phyloP scores from a whole-genome alignment of 352 stramenopile genomes.

The Globisporangium cylindrosporum region DNA sequence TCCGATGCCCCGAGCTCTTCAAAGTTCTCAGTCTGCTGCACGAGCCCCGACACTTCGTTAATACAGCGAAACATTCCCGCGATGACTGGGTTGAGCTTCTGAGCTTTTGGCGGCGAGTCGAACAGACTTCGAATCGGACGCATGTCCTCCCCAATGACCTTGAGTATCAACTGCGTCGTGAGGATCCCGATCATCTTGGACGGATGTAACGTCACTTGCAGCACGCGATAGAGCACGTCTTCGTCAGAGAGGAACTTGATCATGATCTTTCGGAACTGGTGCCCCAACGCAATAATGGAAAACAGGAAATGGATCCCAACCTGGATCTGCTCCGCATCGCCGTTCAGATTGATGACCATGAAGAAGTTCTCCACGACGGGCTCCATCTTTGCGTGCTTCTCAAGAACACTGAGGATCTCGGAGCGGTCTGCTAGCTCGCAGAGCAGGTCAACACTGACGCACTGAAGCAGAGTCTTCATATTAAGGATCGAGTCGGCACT shows the following conservation, averaged over 20 bases:
- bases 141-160: constrained; percentile 58
- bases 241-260: constrained; percentile 48
- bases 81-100: constrained; percentile 48
- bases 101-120: constrained; percentile 28
- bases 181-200: constrained; percentile 58
- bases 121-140: constrained; percentile 47
- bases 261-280: constrained; percentile 62
- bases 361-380: constrained; percentile 50
- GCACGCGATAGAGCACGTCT: constrained; percentile 60
- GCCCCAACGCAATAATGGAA: constrained; percentile 43
- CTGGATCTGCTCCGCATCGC: constrained; percentile 50
- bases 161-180: constrained; percentile 52
- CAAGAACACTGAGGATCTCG: constrained; percentile 51
- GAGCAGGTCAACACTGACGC: constrained; percentile 62
- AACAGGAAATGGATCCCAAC: constrained; percentile 65
- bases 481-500: constrained; percentile 30
- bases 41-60: constrained; percentile 35
- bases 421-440: constrained; percentile 58
- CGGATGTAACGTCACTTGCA: constrained; percentile 68
- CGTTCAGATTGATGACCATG: constrained; percentile 68
- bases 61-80: constrained; percentile 57
- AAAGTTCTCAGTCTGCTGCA: constrained; percentile 39
- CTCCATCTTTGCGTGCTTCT: constrained; percentile 49
- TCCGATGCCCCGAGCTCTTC: constrained; percentile 50
- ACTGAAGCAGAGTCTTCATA: constrained; percentile 41